Conservation (phyloP, 2,329 filamentous ascomycete genomes). For the Colletotrichum sp. region DNA sequence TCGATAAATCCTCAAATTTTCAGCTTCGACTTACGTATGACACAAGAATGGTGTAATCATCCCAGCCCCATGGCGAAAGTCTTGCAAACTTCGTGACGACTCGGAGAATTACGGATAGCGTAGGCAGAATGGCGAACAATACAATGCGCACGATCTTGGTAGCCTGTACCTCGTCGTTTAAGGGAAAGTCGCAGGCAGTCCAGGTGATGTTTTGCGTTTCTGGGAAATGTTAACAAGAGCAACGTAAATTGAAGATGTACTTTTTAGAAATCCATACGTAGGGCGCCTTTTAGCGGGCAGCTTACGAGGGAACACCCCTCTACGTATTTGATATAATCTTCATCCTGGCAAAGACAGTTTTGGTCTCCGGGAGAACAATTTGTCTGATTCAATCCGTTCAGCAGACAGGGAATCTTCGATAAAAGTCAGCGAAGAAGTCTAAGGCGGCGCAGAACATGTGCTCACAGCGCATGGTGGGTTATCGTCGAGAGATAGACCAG, state of each 20-base stretch:
- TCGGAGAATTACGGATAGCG: background rate
- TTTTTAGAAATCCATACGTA: background rate
- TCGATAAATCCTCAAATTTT: fast-evolving
- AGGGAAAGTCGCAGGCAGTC: background rate
- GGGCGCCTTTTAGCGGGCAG: constrained; percentile 1
- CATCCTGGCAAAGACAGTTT: constrained; percentile 1
- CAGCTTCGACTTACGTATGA: background rate
- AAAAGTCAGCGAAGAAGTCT: background rate
- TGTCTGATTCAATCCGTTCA: background rate
- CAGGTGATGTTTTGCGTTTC: constrained; percentile 3
- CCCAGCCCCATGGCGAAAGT: background rate
- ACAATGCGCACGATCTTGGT: background rate
- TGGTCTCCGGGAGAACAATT: background rate
- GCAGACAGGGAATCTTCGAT: constrained; percentile 4
- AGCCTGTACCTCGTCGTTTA: background rate
- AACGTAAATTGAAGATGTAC: background rate
- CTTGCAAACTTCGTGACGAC: background rate
- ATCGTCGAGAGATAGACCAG: background rate
- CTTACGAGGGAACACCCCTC: background rate
- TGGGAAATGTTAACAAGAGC: background rate
- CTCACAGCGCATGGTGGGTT: constrained; percentile 9
- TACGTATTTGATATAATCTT: background rate
- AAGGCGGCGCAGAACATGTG: no score
- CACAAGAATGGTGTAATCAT: background rate
- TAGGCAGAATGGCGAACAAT: background rate